Evolutionary conservation across 1,139 yeast genomes (phyloP), one percentile per base, ranked within the genome.

Genomic region (Geotrichum aggregatum): DNA sequence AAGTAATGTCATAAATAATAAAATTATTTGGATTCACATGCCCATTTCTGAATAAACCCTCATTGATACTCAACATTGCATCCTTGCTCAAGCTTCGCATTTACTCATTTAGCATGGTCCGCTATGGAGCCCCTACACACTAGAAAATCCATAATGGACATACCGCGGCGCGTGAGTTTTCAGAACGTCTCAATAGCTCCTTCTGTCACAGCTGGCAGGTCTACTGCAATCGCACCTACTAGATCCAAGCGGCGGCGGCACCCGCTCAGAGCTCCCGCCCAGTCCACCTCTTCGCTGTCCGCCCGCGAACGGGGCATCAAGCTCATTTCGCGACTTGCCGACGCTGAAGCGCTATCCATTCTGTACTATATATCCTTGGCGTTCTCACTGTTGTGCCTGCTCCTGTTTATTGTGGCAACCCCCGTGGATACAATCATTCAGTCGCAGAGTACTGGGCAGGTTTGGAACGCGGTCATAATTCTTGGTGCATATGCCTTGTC

Each of bases 341-440:
- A 31, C n/a, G n/a, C 8, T 4, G 31, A 13, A 21, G 33, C 21
- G 8, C 46, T 33, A 13, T 28, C 42, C 11, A 14, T 26, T 2
- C 21, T 24, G 13, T 82, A 82, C 62, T 76, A 82, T 43, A 71
- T 77, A 43, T 79, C 87, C 14, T 70, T 81, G 52, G 69, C 76
- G 18, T 63, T 82, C n/a, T 71, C 80, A 40, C 63, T 80, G 42
- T 60, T 79, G 3, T 62, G 82, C 26, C 71, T 80, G 46, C 63
- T 80, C 33, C 85, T 80, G 1, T 77, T 86, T 54, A 71, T 83
- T 10, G 72, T 83, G 2, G 86, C 83, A 6, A 77, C 89, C 0
- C 89, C 89, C 1, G 75, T 84, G n/a, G 95, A 87, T 67, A 82
- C 85, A 46, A 77, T 85, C 56, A 79, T 79, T 1, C 91, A 84